phyloP scores from a whole-genome alignment of 805 yeast genomes.

The Deakozyma indianensis region DNA sequence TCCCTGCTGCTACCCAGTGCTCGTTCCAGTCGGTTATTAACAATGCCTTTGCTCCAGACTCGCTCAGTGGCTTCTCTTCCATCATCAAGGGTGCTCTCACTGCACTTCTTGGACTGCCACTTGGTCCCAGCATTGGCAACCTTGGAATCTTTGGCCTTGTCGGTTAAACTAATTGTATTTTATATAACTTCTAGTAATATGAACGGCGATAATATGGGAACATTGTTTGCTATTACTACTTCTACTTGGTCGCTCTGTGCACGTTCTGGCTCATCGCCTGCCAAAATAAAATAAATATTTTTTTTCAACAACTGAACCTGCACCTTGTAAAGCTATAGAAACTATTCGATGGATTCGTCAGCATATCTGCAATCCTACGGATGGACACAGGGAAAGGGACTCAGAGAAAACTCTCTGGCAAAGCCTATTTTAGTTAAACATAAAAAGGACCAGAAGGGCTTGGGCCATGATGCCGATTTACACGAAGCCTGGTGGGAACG shows the following conservation, averaged over 20 bases:
- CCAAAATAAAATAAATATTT: no score
- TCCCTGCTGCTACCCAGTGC: neutral
- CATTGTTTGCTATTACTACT: no score
- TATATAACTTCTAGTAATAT: no score
- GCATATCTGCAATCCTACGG: conserved; percentile 66
- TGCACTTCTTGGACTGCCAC: neutral
- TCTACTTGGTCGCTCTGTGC: no score
- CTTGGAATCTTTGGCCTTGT: no score
- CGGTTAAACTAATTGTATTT: no score
- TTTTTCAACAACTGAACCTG: no score
- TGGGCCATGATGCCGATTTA: conserved; percentile 64
- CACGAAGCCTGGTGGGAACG: conserved; percentile 96
- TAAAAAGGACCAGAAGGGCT: conserved; percentile 79
- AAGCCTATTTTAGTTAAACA: conserved; percentile 84
- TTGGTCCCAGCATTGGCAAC: no score
- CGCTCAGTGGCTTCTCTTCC: neutral
- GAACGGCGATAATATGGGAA: no score
- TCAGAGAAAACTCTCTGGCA: conserved; percentile 62
- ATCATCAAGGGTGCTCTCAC: neutral
- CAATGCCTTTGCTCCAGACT: neutral
- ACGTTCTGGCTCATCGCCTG: no score
- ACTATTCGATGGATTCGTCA: conserved; percentile 57
- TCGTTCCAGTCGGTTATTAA: neutral
- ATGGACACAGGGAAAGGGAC: conserved; percentile 85
- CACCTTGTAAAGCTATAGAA: no score